These are phyloP conservation scores for Suillus subalutaceus DNA, from an alignment of 768 basidiomycete genomes.

Conservation along the genomic window DNA sequence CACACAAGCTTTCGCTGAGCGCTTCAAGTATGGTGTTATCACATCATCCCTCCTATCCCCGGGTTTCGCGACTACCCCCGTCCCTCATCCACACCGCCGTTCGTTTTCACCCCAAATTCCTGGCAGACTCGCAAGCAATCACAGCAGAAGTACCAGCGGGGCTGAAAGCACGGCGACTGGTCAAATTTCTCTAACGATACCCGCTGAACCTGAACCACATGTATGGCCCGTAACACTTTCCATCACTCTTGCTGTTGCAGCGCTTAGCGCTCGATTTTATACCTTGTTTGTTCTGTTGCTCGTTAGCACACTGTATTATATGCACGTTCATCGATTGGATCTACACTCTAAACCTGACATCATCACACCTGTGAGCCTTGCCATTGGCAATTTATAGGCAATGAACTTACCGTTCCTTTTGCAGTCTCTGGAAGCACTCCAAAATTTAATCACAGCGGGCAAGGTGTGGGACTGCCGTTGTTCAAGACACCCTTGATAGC, in stretches of 20 bases:
- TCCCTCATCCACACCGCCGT: conserved; percentile 32
- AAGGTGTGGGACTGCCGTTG: conserved; percentile 73
- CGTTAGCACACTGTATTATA: conserved; percentile 41
- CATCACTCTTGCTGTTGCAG: conserved; percentile 40
- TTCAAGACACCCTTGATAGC: conserved; percentile 66
- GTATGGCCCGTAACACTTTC: conserved; percentile 45
- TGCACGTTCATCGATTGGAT: conserved; percentile 39
- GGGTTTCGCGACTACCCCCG: conserved; percentile 48
- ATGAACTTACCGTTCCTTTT: conserved; percentile 4
- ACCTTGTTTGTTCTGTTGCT: conserved; percentile 42
- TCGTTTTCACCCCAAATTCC: conserved; percentile 45
- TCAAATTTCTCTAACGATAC: conserved; percentile 28
- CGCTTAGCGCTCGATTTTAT: conserved; percentile 48
- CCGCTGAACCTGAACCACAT: conserved; percentile 37
- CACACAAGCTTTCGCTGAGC: conserved; percentile 64
- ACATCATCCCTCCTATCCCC: conserved; percentile 76
- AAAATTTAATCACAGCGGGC: conserved; percentile 68
- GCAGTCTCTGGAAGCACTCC: conserved; percentile 67
- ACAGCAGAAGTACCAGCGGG: conserved; percentile 48
- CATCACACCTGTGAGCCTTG: conserved; percentile 54
- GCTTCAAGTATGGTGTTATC: conserved; percentile 83
- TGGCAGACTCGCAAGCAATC: conserved; percentile 40
- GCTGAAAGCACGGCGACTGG: conserved; percentile 29
- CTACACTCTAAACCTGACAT: conserved; percentile 43
- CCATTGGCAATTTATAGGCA: conserved; percentile 6